A percentile compares a stretch with the other conserved stretches of the same genome.
phyloP scores from a whole-genome alignment of 2,329 filamentous ascomycete genomes.

The Xenoacremonium recifei region DNA sequence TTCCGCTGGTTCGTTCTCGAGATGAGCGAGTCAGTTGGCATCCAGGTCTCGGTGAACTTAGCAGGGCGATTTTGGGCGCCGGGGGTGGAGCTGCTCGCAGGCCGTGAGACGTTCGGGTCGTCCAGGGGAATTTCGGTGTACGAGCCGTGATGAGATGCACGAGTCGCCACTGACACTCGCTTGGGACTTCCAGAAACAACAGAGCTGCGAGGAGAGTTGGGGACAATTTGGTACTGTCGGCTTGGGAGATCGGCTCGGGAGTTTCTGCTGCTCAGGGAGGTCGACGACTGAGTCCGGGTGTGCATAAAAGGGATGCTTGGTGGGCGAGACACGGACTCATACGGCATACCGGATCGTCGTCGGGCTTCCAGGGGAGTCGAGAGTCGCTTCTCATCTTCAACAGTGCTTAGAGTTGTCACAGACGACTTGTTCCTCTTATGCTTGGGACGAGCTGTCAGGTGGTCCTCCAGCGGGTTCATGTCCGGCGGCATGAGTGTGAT shows the following conservation, averaged over 20 bases:
- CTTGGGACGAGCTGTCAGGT: constrained; percentile 67
- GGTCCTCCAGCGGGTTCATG: constrained; percentile 89
- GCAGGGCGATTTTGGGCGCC: constrained; percentile 36
- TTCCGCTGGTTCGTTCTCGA: constrained; percentile 54
- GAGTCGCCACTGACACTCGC: constrained; percentile 41
- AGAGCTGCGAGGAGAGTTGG: constrained; percentile 44
- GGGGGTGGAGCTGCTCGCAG: constrained; percentile 19
- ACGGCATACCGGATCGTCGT: constrained; percentile 41
- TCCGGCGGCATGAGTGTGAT: constrained; percentile 84
- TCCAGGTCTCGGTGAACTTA: constrained; percentile 56
- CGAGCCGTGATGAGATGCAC: constrained; percentile 38
- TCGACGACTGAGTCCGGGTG: constrained; percentile 65
- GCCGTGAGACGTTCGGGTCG: constrained; percentile 33
- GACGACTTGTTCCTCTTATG: constrained; percentile 76
- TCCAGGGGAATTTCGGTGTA: constrained; percentile 51
- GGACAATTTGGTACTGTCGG: constrained; percentile 52
- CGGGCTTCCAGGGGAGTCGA: constrained; percentile 43
- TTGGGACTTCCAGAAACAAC: constrained; percentile 43
- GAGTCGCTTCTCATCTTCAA: constrained; percentile 58
- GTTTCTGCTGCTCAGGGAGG: constrained; percentile 52
- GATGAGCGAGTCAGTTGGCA: constrained; percentile 52
- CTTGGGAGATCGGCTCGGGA: constrained; percentile 55
- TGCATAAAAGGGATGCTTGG: constrained; percentile 75
- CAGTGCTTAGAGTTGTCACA: constrained; percentile 44
- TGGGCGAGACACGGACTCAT: constrained; percentile 46